phyloP scores from a whole-genome alignment of 768 basidiomycete species.

The Holtermannia corniformis region DNA sequence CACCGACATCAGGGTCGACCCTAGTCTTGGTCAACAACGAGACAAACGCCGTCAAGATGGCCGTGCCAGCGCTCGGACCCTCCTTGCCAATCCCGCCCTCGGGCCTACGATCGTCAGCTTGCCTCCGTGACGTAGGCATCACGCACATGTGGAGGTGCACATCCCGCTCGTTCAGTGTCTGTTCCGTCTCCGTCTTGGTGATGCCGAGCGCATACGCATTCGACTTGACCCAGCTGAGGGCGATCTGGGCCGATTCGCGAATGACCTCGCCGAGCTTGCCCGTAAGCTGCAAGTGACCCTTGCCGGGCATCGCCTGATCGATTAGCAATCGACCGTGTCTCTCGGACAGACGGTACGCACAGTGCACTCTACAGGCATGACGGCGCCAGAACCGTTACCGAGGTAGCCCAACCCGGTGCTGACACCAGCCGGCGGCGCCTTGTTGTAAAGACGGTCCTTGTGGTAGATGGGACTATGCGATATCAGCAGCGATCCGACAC shows the following conservation, averaged over 20 bases:
- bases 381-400: slow-evolving; percentile 90
- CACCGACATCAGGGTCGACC: slow-evolving; percentile 80
- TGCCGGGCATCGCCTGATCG: slow-evolving; percentile 83
- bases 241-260: slow-evolving; percentile 90
- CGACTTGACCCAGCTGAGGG: slow-evolving; percentile 81
- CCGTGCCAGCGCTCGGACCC: slow-evolving; percentile 93
- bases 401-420: slow-evolving; percentile 91
- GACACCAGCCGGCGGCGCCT: slow-evolving; percentile 77
- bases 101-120: slow-evolving; percentile 20
- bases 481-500: background rate
- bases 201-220: slow-evolving; percentile 85
- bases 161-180: slow-evolving; percentile 74
- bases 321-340: background rate
- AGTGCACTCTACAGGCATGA: slow-evolving; percentile 94
- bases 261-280: slow-evolving; percentile 98
- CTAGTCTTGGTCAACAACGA: slow-evolving; percentile 77
- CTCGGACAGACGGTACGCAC: slow-evolving; percentile 53
- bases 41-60: slow-evolving; percentile 82
- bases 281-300: slow-evolving; percentile 80
- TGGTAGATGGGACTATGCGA: slow-evolving; percentile 62
- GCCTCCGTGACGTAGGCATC: background rate
- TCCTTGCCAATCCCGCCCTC: slow-evolving; percentile 52
- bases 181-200: slow-evolving; percentile 58
- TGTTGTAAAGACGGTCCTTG: slow-evolving; percentile 80
- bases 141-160: slow-evolving; percentile 83